A percentile compares a stretch with the other conserved stretches of the same genome.
phyloP scores from a whole-genome alignment of 2,329 filamentous ascomycete species.

The Fusarium sp. region DNA sequence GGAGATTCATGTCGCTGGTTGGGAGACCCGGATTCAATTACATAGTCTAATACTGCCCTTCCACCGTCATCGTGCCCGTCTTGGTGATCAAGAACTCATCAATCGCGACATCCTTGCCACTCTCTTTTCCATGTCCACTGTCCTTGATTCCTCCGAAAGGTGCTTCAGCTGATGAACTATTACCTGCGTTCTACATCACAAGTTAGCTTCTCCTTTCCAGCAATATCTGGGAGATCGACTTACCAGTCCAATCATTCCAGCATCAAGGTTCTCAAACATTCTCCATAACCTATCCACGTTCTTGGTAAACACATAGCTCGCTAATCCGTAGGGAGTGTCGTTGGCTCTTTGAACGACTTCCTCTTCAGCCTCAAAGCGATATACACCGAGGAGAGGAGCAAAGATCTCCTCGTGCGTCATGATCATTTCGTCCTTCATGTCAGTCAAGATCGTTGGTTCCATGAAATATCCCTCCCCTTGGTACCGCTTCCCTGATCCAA shows the following conservation, averaged over 20 bases:
- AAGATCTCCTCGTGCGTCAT: constrained; percentile 33
- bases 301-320: constrained; percentile 31
- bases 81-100: constrained; percentile 59
- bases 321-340: constrained; percentile 21
- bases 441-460: constrained; percentile 23
- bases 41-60: not conserved
- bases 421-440: constrained; percentile 12
- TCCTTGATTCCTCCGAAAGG: constrained; percentile 46
- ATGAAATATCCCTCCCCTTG: constrained; percentile 14
- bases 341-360: constrained; percentile 30
- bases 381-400: constrained; percentile 23
- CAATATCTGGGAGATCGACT: fast-evolving
- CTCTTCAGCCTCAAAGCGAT: constrained; percentile 24
- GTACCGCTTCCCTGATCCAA: constrained; percentile 1
- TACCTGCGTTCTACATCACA: not conserved
- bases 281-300: constrained; percentile 27
- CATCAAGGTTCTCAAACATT: constrained; percentile 30
- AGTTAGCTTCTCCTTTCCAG: fast-evolving
- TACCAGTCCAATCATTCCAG: constrained; percentile 35
- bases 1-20: fast-evolving
- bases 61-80: constrained; percentile 37
- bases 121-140: constrained; percentile 33
- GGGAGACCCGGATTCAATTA: fast-evolving
- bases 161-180: constrained; percentile 52
- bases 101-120: constrained; percentile 58